These are phyloP conservation scores for Kalmusia sp. DNA, from an alignment of 2,329 filamentous ascomycete species.

Conservation along the genomic window DNA sequence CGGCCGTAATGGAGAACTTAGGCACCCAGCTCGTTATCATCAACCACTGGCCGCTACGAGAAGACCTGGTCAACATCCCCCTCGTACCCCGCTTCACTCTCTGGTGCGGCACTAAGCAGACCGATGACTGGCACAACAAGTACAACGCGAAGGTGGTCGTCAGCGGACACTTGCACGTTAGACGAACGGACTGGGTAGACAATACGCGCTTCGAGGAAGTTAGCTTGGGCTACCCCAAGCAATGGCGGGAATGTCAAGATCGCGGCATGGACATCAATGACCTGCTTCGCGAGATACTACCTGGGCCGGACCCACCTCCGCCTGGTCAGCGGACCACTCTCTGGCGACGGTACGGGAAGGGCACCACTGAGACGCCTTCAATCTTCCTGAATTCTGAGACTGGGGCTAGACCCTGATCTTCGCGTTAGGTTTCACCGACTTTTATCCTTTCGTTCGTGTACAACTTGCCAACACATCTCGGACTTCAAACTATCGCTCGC, in stretches of 20 bases:
- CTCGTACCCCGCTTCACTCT: constrained; percentile 53
- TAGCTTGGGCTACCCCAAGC: constrained; percentile 55
- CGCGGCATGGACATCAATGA: constrained; percentile 54
- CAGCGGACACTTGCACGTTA: constrained; percentile 55
- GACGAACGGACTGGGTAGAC: constrained; percentile 56
- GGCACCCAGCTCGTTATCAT: constrained; percentile 50
- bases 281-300: constrained; percentile 54
- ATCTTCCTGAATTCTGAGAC: not conserved
- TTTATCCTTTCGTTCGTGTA: not conserved
- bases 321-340: constrained; percentile 26
- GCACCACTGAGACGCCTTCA: not conserved
- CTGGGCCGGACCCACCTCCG: constrained; percentile 46
- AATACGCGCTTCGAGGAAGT: constrained; percentile 56
- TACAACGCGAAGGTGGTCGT: constrained; percentile 57
- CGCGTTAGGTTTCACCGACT: not conserved
- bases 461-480: not conserved
- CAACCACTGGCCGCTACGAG: constrained; percentile 56
- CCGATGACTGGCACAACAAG: constrained; percentile 54
- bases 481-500: too few relatives aligned
- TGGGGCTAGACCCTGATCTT: not conserved
- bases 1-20: constrained; percentile 35
- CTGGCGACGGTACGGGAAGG: constrained; percentile 39
- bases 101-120: constrained; percentile 58
- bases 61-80: constrained; percentile 53
- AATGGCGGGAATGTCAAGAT: constrained; percentile 54